Conservation (phyloP, 2,329 filamentous ascomycete genomes). For the Colletotrichum magnum region DNA sequence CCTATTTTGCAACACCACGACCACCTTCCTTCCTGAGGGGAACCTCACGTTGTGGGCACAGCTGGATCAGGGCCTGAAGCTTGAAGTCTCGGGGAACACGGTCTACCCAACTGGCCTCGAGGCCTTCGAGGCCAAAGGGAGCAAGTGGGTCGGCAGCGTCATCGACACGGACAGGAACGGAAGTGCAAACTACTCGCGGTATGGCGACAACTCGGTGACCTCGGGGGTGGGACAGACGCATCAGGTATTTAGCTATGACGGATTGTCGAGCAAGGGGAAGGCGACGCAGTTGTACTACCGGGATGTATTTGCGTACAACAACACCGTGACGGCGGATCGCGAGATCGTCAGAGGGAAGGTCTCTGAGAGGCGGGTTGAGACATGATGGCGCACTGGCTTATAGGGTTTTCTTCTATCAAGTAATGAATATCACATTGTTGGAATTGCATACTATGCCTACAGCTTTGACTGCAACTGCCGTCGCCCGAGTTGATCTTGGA, state of each 20-base stretch:
- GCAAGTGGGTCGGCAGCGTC: constrained; percentile 42
- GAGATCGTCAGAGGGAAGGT: constrained; percentile 47
- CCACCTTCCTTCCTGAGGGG: constrained; percentile 55
- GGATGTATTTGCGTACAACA: constrained; percentile 69
- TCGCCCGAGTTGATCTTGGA: no score
- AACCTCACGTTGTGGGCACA: constrained; percentile 61
- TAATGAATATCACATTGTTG: background rate
- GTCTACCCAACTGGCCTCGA: constrained; percentile 73
- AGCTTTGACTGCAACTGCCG: no score
- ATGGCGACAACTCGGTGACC: constrained; percentile 59
- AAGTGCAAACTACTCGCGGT: constrained; percentile 67
- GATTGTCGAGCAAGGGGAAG: constrained; percentile 51
- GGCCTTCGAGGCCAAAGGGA: constrained; percentile 58
- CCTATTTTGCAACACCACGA: constrained; percentile 67
- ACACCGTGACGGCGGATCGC: constrained; percentile 63
- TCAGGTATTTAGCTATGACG: constrained; percentile 69
- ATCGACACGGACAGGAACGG: constrained; percentile 70
- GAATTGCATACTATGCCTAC: background rate
- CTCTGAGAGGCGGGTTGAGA: background rate
- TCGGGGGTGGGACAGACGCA: constrained; percentile 68
- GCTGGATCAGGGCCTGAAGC: constrained; percentile 57
- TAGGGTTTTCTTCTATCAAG: background rate
- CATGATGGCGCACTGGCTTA: background rate
- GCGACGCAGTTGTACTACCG: constrained; percentile 68
- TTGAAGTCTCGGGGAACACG: constrained; percentile 54